Evolutionary conservation across 495 filamentous ascomycete genomes (phyloP).

Genomic region (Penicillium egyptiacum): DNA sequence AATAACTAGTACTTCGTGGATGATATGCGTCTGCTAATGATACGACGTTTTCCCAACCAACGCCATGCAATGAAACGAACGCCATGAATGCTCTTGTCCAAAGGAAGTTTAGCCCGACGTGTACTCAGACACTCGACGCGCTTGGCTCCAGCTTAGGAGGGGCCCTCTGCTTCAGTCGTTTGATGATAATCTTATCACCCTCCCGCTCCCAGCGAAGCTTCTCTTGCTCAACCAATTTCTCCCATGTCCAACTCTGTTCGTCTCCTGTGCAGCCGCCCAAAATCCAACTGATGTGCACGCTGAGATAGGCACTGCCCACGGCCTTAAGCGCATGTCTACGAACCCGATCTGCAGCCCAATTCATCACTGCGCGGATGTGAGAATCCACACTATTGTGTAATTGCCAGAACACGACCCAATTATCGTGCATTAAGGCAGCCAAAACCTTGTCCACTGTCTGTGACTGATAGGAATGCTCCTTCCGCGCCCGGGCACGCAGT

Average conservation of each 20-base stretch:
- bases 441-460: slow-evolving; percentile 65
- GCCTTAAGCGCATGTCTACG: slow-evolving; percentile 75
- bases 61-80: slow-evolving; percentile 12
- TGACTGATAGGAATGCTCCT: slow-evolving; percentile 57
- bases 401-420: slow-evolving; percentile 78
- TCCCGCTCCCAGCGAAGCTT: slow-evolving; percentile 80
- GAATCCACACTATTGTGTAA: slow-evolving; percentile 71
- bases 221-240: slow-evolving; percentile 59
- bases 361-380: slow-evolving; percentile 72
- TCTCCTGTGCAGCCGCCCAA: slow-evolving; percentile 50
- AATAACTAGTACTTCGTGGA: slow-evolving; percentile 12
- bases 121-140: slow-evolving; percentile 19
- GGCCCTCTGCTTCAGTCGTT: slow-evolving; percentile 48
- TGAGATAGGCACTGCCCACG: slow-evolving; percentile 78
- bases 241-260: slow-evolving; percentile 71
- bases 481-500: slow-evolving; percentile 48
- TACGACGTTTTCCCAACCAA: slow-evolving; percentile 16
- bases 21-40: slow-evolving; percentile 19
- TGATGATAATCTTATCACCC: slow-evolving; percentile 67
- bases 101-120: neutral
- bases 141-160: slow-evolving; percentile 24
- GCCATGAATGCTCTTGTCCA: slow-evolving; percentile 17
- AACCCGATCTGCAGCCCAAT: slow-evolving; percentile 71
- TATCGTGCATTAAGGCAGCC: slow-evolving; percentile 69
- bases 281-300: slow-evolving; percentile 56